Percentiles rank a stretch among this genome's conserved stretches.
These are phyloP conservation scores for Colletotrichum sp. DNA, from an alignment of 2,329 filamentous ascomycete genomes.

Conservation along the genomic window DNA sequence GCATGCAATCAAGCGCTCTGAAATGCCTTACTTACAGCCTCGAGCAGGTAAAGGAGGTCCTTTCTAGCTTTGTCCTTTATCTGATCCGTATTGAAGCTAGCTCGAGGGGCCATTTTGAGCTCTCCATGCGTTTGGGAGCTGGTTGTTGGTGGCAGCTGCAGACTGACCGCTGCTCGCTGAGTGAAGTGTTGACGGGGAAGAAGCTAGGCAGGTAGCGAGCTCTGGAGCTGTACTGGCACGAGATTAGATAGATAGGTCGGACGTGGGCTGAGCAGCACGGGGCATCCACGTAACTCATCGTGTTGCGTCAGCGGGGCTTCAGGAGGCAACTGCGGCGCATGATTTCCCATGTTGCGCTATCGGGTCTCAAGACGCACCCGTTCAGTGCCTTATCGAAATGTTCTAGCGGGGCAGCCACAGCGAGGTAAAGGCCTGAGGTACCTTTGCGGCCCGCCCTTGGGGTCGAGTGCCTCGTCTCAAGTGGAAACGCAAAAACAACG, in stretches of 20 bases:
- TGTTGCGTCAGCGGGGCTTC: slow-evolving; percentile 16
- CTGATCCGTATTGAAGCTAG: slow-evolving; percentile 75
- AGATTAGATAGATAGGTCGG: slow-evolving; percentile 5
- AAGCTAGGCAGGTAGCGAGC: not conserved
- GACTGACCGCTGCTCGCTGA: slow-evolving; percentile 12
- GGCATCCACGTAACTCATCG: not conserved
- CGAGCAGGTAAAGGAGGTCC: slow-evolving; percentile 87
- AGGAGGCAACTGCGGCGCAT: not conserved
- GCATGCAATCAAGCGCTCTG: not conserved
- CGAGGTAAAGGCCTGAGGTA: not conserved
- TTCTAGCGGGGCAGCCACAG: not conserved
- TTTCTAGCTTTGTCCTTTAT: slow-evolving; percentile 84
- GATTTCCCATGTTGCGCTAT: not conserved
- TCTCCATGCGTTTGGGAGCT: slow-evolving; percentile 46
- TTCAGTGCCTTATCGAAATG: not conserved
- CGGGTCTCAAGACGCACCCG: not conserved
- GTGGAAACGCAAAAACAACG: not conserved
- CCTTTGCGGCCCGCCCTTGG: not conserved
- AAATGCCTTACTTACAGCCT: slow-evolving; percentile 76
- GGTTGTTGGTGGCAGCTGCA: not conserved
- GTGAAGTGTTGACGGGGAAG: not conserved
- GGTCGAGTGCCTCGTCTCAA: not conserved
- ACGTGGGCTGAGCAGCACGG: not conserved
- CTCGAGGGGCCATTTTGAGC: slow-evolving; percentile 71
- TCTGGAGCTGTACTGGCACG: not conserved